These are phyloP conservation scores for Geosmithia morbida DNA, from an alignment of 2,329 filamentous ascomycete species.

Conservation along the genomic window DNA sequence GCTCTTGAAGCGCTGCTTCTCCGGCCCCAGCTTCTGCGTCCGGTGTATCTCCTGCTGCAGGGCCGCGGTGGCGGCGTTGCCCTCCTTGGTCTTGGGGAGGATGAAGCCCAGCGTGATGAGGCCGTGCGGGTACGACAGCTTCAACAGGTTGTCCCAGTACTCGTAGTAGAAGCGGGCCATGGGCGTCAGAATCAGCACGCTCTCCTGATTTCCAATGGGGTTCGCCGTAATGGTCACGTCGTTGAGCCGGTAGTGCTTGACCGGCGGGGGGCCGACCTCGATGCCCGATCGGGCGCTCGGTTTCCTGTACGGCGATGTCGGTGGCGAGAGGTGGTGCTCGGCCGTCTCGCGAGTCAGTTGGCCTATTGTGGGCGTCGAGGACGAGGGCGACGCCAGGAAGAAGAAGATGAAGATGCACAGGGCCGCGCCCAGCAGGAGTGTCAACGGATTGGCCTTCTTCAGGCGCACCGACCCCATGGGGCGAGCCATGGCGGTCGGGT, in stretches of 20 bases:
- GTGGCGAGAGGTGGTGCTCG: conserved; percentile 27
- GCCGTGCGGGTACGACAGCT: conserved; percentile 79
- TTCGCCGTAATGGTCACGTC: conserved; percentile 72
- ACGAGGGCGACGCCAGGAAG: conserved; percentile 41
- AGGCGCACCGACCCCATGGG: conserved; percentile 54
- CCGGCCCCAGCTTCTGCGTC: conserved; percentile 64
- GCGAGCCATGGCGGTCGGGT: conserved; percentile 30
- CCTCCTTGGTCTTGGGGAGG: conserved; percentile 83
- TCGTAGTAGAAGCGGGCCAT: conserved; percentile 84
- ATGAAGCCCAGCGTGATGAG: conserved; percentile 94
- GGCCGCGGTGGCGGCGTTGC: conserved; percentile 70
- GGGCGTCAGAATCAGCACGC: conserved; percentile 81
- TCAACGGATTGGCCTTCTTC: conserved; percentile 67
- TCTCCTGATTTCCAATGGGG: conserved; percentile 68
- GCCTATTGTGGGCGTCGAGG: conserved; percentile 20
- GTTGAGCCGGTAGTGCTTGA: conserved; percentile 89
- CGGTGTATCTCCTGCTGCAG: conserved; percentile 75
- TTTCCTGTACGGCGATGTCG: conserved; percentile 27
- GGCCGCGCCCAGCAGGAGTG: conserved; percentile 54
- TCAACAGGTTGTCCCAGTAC: conserved; percentile 89
- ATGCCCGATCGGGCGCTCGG: conserved; percentile 16
- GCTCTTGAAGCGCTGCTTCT: conserved; percentile 75
- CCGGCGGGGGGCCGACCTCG: conserved; percentile 51
- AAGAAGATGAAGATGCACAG: conserved; percentile 59
- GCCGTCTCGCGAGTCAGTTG: conserved; percentile 31